Conservation (phyloP, 164 flowering plant genomes). For the Kingdonia uniflora region DNA sequence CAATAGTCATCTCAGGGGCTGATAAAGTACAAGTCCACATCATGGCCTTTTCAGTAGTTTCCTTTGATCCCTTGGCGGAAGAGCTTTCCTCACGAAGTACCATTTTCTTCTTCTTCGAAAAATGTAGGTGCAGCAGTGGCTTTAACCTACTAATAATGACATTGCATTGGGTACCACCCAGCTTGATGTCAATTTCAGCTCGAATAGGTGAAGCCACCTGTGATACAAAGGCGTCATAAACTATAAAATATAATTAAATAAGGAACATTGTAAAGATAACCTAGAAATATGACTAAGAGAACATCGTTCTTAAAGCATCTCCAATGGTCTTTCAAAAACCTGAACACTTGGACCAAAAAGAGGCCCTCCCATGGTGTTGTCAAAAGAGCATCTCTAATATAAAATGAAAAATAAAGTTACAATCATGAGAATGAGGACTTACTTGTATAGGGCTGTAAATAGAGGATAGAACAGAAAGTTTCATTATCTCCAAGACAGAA, state of each 20-base stretch:
- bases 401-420: no score
- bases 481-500: slow-evolving; percentile 79
- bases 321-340: no score
- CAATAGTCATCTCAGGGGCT: slow-evolving; percentile 93
- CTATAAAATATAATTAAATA: no score
- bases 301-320: no score
- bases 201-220: slow-evolving; percentile 36
- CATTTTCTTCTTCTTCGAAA: slow-evolving; percentile 55
- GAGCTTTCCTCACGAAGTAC: slow-evolving; percentile 45
- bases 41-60: slow-evolving; percentile 40
- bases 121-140: slow-evolving; percentile 59
- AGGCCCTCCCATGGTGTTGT: no score
- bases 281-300: no score
- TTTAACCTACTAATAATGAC: slow-evolving; percentile 59
- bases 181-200: slow-evolving; percentile 85
- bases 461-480: slow-evolving; percentile 65
- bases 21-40: slow-evolving; percentile 94
- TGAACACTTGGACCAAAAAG: no score
- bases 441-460: slow-evolving; percentile 72
- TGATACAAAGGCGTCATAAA: not conserved
- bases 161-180: slow-evolving; percentile 90
- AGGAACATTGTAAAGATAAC: no score
- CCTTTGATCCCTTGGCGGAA: slow-evolving; percentile 22
- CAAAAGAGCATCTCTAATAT: no score
- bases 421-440: slow-evolving; percentile 14